A percentile compares a stretch with the other conserved stretches of the same genome.
Conservation (phyloP, 129 eudicot species). For the Lonicera japonica region DNA sequence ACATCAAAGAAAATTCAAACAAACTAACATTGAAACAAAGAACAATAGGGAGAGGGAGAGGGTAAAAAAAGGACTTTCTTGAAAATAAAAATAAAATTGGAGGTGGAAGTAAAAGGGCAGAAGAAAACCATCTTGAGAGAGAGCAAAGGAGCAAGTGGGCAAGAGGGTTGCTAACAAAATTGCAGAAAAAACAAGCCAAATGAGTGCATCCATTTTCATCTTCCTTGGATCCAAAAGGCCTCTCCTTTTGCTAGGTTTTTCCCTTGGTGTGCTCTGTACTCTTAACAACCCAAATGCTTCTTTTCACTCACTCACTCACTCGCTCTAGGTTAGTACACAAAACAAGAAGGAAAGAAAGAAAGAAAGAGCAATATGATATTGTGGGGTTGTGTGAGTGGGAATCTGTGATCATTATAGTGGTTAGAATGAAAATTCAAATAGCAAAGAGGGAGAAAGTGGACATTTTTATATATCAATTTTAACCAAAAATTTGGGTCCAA, state of each 20-base stretch:
- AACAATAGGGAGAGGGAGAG: too few species aligned
- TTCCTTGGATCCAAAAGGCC: constrained; percentile 29
- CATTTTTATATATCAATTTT: background rate
- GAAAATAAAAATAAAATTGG: background rate
- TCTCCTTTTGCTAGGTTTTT: constrained; percentile 13
- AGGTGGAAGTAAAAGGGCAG: background rate
- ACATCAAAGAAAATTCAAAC: constrained; percentile 8
- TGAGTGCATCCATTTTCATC: constrained; percentile 35
- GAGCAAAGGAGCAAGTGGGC: constrained; percentile 43
- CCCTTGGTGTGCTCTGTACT: constrained; percentile 20
- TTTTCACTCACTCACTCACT: too few species aligned
- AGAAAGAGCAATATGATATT: background rate
- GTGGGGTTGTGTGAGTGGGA: constrained; percentile 38
- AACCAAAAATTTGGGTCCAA: too few species aligned
- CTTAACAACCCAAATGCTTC: background rate
- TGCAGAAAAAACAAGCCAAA: constrained; percentile 40
- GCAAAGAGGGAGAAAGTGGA: constrained; percentile 4
- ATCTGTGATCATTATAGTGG: constrained; percentile 25
- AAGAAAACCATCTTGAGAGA: constrained; percentile 66
- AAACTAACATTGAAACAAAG: too few species aligned
- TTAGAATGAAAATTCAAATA: constrained; percentile 5
- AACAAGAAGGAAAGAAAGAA: background rate
- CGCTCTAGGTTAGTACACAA: too few species aligned
- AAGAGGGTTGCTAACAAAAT: constrained; percentile 48
- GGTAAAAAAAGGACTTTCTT: background rate